Evolutionary conservation across 208 protist genomes (phyloP), one percentile per base, ranked within the genome.

Genomic region (Crithidia expoeki): DNA sequence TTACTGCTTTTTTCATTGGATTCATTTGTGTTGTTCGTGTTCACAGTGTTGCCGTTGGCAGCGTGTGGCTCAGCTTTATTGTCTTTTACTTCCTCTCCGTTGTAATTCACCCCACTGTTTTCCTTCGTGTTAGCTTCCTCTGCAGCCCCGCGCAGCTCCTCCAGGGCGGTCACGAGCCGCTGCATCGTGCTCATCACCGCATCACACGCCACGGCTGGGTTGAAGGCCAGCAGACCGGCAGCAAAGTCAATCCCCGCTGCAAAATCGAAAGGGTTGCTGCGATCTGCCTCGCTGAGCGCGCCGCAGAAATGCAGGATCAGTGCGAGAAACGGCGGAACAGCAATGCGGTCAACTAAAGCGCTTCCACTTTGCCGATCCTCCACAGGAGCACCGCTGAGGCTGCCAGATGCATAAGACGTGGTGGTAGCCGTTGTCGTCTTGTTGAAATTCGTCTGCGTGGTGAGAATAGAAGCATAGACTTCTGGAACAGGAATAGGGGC

Each of bases 261-360:
- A 51, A 76, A 74, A 51, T 74, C 53, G 42, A 46, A 34, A 6
- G 59, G 49, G 46, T 57, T 64, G 46, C 63, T 34, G 12, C 72
- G 62, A n/a, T 60, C 63, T 9, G 62, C 57, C 56, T 64, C 72
- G 23, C 63, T 59, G 27, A 76, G 57, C 40, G 72, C 61, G 16
- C 62, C 36, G 38, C 72, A 76, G 51, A 88, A 84, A 55, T 82
- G 63, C 34, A 88, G 65, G 27, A 70, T 68, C 7, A 85, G 33
- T 19, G 72, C 44, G 62, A 88, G 42, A 51, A 83, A 88, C 16
- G 83, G 62, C 0, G 83, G 83, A 23, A 88, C 66, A 11, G 66
- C n/a, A 32, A 79, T 77, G 49, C 33, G 64, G 21, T n/a, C 27
- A 63, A 21, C 33, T 51, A 30, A 51, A 42, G 30, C 23, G 19